phyloP scores from a whole-genome alignment of 1,284 basidiomycete genomes.

The Ustilago vetiveriae region DNA sequence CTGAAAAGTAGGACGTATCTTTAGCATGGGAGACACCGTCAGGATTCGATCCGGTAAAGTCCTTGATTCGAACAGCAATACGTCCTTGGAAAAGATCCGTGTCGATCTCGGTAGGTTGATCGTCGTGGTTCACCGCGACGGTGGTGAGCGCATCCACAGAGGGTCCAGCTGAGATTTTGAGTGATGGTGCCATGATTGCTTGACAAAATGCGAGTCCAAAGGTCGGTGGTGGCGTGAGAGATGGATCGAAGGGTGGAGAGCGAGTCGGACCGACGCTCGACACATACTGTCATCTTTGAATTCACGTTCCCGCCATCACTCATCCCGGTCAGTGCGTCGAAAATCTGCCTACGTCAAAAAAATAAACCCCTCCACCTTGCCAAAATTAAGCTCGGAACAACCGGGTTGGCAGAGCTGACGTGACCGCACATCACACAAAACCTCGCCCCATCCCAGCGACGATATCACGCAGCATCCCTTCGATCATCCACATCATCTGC shows the following conservation, averaged over 20 bases:
- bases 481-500: no score
- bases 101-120: constrained; percentile 26
- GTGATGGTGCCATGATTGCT: constrained; percentile 56
- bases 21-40: constrained; percentile 13
- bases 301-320: background rate
- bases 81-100: constrained; percentile 55
- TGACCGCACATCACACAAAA: background rate
- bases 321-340: no score
- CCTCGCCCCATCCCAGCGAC: background rate
- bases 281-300: background rate
- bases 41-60: constrained; percentile 54
- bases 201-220: background rate
- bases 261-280: no score
- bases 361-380: no score
- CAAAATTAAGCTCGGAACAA: no score
- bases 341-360: no score
- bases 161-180: constrained; percentile 60
- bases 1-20: constrained; percentile 52
- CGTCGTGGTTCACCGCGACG: constrained; percentile 59
- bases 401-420: no score
- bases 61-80: constrained; percentile 60
- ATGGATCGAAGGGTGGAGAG: no score
- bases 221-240: background rate
- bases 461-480: background rate
- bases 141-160: constrained; percentile 41